These are phyloP conservation scores for Wickerhamomyces subpelliculosus DNA, from an alignment of 805 yeast species.

Conservation along the genomic window DNA sequence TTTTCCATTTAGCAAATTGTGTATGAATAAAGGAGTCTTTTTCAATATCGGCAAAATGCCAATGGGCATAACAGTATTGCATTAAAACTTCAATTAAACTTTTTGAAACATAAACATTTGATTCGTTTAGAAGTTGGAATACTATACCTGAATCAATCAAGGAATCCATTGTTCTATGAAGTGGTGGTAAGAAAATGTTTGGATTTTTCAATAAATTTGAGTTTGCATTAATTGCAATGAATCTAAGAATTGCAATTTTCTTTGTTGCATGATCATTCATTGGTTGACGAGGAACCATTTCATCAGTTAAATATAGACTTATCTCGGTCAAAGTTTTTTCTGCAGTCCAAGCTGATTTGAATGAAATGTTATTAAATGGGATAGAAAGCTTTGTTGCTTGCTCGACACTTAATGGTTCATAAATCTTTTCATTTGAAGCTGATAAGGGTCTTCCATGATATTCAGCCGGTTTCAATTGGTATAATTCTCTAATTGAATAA, in stretches of 20 bases:
- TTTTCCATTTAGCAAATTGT: constrained; percentile 27
- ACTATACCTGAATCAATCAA: constrained; percentile 33
- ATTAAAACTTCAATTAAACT: constrained; percentile 34
- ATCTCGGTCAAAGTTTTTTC: constrained; percentile 20
- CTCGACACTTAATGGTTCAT: neutral
- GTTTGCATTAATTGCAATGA: constrained; percentile 29
- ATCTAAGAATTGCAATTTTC: constrained; percentile 22
- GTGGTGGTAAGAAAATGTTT: constrained; percentile 29
- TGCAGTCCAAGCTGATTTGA: constrained; percentile 21
- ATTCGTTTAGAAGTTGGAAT: constrained; percentile 22
- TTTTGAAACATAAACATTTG: constrained; percentile 19
- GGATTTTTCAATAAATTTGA: constrained; percentile 25
- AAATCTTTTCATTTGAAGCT: too few relatives aligned
- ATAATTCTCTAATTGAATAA: constrained; percentile 14
- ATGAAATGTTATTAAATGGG: constrained; percentile 8
- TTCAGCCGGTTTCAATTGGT: constrained; percentile 12
- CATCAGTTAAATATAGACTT: constrained; percentile 5
- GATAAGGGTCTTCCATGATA: constrained; percentile 9
- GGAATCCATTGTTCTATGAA: constrained; percentile 31
- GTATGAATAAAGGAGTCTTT: constrained; percentile 14
- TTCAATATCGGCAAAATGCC: constrained; percentile 24
- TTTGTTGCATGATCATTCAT: constrained; percentile 19
- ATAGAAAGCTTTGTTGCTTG: constrained; percentile 7
- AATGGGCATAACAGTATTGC: constrained; percentile 39
- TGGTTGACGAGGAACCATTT: neutral